Base-by-base conservation (phyloP, 495 filamentous ascomycete species). In the Podospora appendiculata region DNA sequence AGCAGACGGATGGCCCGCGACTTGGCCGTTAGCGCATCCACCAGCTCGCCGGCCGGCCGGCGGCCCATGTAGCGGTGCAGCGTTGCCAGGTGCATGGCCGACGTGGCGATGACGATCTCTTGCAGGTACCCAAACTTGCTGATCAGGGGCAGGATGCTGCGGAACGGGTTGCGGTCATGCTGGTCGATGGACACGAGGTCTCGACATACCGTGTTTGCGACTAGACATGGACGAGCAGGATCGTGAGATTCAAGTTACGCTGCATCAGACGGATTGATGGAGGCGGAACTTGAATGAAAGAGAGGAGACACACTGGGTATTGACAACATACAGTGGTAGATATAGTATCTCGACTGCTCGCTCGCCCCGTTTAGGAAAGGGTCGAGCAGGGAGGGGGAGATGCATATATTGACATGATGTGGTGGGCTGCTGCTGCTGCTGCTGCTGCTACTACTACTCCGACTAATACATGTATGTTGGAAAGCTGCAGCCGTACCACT, bases 71-170 rank as follows among this genome's bases (percentile, higher is more conserved):
- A 35, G 34, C 52, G 44, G 56, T 56, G 36, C 32, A 65, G 46
- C 65, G 58, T 76, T n/a, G 69, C 73, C 36, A 72, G 68, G 43
- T 83, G 80, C 35, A 80, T 71, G 10, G 80, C 79, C 0, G 79
- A 74, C 18, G 77, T 74, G 14, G 79, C 78, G 32, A 80, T 55
- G 43, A 83, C 63, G 18, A 78, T 69, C 48, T 76, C 71, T 17
- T 73, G 60, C 16, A 83, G 65, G 45, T 70, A 71, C n/a, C 62
- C 51, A 35, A 77, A 70, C 13, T 62, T 51, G 19, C 69, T 47
- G 1, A 73, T 69, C n/a, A 79, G 68, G 0, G 75, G 64, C 6
- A 80, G 63, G 14, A 81, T 56, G 25, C 62, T 67, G 32, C 79
- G 67, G 48, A 81, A 79, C 0, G 78, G 79, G 44, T 82, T 82